Conservation (phyloP, 2,329 filamentous ascomycete genomes). For the Hawksworthiomyces lignivorus region DNA sequence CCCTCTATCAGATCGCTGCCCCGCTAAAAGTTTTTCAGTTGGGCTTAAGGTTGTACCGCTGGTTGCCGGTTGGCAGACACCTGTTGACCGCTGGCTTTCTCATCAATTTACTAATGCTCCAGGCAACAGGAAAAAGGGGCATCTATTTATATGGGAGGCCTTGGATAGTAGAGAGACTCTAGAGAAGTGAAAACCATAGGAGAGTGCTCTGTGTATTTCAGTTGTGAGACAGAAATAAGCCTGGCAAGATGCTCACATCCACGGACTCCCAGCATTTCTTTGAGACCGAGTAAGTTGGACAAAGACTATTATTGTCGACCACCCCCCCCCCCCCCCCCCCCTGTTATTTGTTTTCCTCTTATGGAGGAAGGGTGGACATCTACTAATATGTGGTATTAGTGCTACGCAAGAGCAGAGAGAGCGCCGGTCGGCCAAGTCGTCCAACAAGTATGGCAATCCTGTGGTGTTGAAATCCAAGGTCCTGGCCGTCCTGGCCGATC, state of each 20-base stretch:
- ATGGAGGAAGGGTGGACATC: neutral
- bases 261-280: conserved; percentile 79
- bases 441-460: conserved; percentile 75
- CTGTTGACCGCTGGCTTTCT: conserved; percentile 1
- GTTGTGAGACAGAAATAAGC: too few relatives aligned
- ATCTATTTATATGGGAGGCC: neutral
- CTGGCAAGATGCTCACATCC: conserved; percentile 56
- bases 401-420: conserved; percentile 39
- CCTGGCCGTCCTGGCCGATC: conserved; percentile 64
- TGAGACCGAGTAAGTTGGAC: conserved; percentile 68
- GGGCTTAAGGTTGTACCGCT: too few relatives aligned
- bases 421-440: conserved; percentile 61
- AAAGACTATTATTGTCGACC: too few relatives aligned
- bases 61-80: conserved; percentile 1
- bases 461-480: conserved; percentile 80
- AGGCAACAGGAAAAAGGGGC: neutral
- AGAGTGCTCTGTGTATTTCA: neutral
- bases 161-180: too few relatives aligned
- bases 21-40: too few relatives aligned
- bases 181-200: too few relatives aligned
- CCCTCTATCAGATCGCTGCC: too few relatives aligned
- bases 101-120: neutral
- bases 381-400: conserved; percentile 35
- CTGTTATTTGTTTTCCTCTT: neutral
- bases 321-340: neutral